Percentiles rank a stretch among this genome's conserved stretches.
Conservation (phyloP, 345 rosid genomes). For the Theobroma cacao region DNA sequence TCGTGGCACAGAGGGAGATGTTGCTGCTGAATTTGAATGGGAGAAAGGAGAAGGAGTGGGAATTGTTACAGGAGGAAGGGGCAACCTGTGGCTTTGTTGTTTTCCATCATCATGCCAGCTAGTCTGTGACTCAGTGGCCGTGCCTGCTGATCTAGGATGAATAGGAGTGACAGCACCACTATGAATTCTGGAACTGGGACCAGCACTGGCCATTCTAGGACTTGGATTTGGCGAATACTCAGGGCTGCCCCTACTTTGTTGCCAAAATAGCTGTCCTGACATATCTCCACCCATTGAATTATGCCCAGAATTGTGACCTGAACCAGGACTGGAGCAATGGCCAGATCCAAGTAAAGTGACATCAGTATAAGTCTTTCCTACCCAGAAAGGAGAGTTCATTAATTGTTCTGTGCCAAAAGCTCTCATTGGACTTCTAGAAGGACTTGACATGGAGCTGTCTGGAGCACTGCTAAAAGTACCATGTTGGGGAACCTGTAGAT, state of each 20-base stretch:
- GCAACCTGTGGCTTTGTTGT: slow-evolving; percentile 62
- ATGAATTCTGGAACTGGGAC: slow-evolving; percentile 72
- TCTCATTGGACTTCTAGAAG: slow-evolving; percentile 73
- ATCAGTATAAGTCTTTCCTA: slow-evolving; percentile 57
- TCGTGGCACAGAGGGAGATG: slow-evolving; percentile 74
- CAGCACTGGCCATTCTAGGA: slow-evolving; percentile 75
- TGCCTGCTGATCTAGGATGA: slow-evolving; percentile 62
- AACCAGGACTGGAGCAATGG: slow-evolving; percentile 79
- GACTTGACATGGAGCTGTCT: slow-evolving; percentile 78
- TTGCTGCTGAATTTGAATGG: slow-evolving; percentile 63
- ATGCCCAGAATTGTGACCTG: slow-evolving; percentile 76
- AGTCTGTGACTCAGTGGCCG: slow-evolving; percentile 39
- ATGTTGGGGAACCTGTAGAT: slow-evolving; percentile 48
- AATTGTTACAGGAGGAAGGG: slow-evolving; percentile 57
- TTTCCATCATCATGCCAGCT: slow-evolving; percentile 66
- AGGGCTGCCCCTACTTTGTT: slow-evolving; percentile 66
- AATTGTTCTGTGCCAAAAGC: slow-evolving; percentile 54
- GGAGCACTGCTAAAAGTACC: slow-evolving; percentile 61
- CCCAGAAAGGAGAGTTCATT: slow-evolving; percentile 50
- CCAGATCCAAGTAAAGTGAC: slow-evolving; percentile 58
- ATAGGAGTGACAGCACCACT: slow-evolving; percentile 81
- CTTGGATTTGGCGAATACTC: slow-evolving; percentile 74
- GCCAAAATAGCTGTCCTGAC: slow-evolving; percentile 72
- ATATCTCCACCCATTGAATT: slow-evolving; percentile 71
- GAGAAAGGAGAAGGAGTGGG: slow-evolving; percentile 58